Percentiles rank a stretch among this genome's conserved stretches.
phyloP scores from a whole-genome alignment of 176 grass and related monocot genomes.

The Triticum timopheevii region DNA sequence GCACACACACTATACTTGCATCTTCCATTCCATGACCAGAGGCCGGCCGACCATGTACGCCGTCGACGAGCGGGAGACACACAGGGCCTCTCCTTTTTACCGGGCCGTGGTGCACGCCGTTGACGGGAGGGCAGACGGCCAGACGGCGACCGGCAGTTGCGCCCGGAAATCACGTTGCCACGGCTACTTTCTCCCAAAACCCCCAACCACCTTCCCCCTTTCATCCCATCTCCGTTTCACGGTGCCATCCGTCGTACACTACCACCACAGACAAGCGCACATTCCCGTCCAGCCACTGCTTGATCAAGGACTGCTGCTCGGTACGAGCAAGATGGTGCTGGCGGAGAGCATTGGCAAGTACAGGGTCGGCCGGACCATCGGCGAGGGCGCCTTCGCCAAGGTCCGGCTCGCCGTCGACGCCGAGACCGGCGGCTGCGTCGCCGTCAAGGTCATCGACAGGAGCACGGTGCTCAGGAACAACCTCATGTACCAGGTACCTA shows the following conservation, averaged over 20 bases:
- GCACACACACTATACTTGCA: background rate
- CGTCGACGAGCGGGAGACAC: background rate
- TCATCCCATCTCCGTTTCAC: background rate
- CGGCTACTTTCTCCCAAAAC: background rate
- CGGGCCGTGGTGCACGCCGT: background rate
- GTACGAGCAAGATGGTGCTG: slow-evolving; percentile 33
- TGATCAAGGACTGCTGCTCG: background rate
- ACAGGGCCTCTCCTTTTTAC: background rate
- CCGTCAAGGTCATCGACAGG: slow-evolving; percentile 76
- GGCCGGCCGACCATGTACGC: background rate
- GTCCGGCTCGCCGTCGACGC: slow-evolving; percentile 53
- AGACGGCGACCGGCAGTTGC: slow-evolving; percentile 22
- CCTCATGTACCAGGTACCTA: slow-evolving; percentile 54
- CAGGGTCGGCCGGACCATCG: slow-evolving; percentile 56
- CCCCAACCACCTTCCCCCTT: slow-evolving; percentile 40
- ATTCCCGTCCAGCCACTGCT: background rate
- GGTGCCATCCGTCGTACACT: background rate
- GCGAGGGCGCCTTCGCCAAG: slow-evolving; percentile 75
- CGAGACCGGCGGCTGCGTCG: slow-evolving; percentile 44
- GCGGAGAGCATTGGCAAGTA: slow-evolving; percentile 55
- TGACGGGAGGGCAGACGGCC: slow-evolving; percentile 22
- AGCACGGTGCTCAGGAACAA: slow-evolving; percentile 52
- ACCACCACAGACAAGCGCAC: background rate
- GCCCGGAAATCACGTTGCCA: slow-evolving; percentile 43
- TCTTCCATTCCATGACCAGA: background rate